Conservation (phyloP, 2,329 filamentous ascomycete genomes). For the Fusarium buxicola region DNA sequence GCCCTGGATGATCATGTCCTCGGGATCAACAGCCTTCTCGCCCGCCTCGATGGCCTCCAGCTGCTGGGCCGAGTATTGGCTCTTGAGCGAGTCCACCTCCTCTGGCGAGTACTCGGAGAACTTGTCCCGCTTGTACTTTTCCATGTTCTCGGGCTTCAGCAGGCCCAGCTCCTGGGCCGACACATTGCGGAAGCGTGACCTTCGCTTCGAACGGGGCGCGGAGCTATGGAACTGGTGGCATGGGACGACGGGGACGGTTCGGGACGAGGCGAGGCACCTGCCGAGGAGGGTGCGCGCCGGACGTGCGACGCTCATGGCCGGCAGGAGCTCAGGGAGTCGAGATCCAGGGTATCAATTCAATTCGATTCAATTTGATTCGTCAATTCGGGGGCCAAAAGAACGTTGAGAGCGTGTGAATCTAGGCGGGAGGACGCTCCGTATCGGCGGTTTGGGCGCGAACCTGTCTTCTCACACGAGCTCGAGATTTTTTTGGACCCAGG, state of each 20-base stretch:
- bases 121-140: conserved; percentile 58
- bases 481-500: conserved; percentile 50
- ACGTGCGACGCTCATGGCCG: conserved; percentile 67
- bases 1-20: conserved; percentile 80
- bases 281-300: conserved; percentile 66
- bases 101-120: conserved; percentile 75
- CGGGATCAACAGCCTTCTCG: conserved; percentile 78
- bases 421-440: conserved; percentile 17
- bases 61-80: conserved; percentile 84
- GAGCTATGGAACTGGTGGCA: conserved; percentile 65
- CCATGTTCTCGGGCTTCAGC: conserved; percentile 56
- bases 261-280: conserved; percentile 58
- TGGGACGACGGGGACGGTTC: conserved; percentile 44
- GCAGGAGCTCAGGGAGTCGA: conserved; percentile 25
- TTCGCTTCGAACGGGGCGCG: conserved; percentile 58
- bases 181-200: conserved; percentile 65
- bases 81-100: conserved; percentile 70
- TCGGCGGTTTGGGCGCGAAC: conserved; percentile 26
- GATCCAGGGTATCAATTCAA: conserved; percentile 7
- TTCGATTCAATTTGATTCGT: conserved; percentile 19
- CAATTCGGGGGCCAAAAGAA: background rate
- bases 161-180: conserved; percentile 65
- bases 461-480: conserved; percentile 45
- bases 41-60: conserved; percentile 83
- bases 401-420: background rate